Percentiles rank a stretch among this genome's conserved stretches.
phyloP scores from a whole-genome alignment of 2,329 filamentous ascomycete genomes.

The Anthostomella pinea region DNA sequence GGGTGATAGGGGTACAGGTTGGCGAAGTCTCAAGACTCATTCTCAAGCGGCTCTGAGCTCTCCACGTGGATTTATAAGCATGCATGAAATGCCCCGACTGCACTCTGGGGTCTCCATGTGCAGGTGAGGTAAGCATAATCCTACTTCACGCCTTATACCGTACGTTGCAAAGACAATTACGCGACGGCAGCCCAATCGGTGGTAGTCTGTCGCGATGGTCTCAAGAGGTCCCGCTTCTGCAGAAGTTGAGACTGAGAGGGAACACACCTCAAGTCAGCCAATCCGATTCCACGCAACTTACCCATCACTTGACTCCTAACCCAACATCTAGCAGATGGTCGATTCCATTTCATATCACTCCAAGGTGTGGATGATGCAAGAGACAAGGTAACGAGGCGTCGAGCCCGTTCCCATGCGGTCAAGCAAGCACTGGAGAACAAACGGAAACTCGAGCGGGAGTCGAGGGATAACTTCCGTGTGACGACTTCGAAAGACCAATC shows the following conservation, averaged over 20 bases:
- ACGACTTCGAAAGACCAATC: constrained; percentile 9
- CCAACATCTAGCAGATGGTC: constrained; percentile 12
- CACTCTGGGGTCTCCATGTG: not conserved
- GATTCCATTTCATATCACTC: constrained; percentile 11
- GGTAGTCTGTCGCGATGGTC: too few species aligned
- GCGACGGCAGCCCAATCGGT: too few species aligned
- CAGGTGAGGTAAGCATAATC: too few species aligned
- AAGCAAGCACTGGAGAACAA: constrained; percentile 27
- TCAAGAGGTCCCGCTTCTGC: too few species aligned
- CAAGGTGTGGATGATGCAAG: constrained; percentile 18
- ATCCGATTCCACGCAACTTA: not conserved
- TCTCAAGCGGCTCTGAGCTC: not conserved
- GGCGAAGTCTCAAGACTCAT: not conserved
- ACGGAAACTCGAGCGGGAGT: constrained; percentile 27
- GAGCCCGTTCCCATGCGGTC: constrained; percentile 32
- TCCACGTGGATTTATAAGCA: constrained; percentile 12
- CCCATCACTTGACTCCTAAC: not conserved
- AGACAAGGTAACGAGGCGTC: constrained; percentile 19
- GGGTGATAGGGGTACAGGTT: too few species aligned
- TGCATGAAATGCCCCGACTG: not conserved
- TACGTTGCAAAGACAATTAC: too few species aligned
- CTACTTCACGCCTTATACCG: too few species aligned
- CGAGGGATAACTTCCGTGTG: constrained; percentile 25
- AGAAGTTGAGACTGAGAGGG: too few species aligned
- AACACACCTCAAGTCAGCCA: too few species aligned